Base-by-base conservation (phyloP, 805 yeast genomes). In the Citeromyces matritensis region DNA sequence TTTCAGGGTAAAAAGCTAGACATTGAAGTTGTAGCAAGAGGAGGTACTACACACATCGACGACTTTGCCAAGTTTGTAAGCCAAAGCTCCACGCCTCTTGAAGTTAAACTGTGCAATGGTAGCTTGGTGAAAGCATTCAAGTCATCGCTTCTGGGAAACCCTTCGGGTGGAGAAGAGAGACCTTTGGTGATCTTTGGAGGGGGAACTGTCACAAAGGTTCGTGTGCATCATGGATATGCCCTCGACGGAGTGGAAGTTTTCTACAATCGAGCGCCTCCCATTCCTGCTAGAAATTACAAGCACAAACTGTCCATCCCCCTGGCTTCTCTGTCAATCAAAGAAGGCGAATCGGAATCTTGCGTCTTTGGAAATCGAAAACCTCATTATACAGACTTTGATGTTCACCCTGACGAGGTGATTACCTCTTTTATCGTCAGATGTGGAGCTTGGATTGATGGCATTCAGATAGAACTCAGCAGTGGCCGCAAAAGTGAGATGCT, bases 371-470 rank as follows among this genome's bases (percentile, higher is more conserved):
- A 69, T 15, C 55, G 59, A 34, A 74, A 66, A 5, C 40, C 41
- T 7, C 59, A 68, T 35, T 74, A 61, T 38, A 45, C 73, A 0
- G 85, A 77, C 36, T 65, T 77, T 35, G 48, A 45, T 1, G 42
- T 85, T n/a, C 55, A 57, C 3, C 49, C 48, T 0, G 81, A 73
- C 30, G 95, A 88, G 46, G 36, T 40, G 7, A 56, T 88, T 6
- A 48, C 60, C 3, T 78, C 76, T 15, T 56, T 86, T 33, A 60
- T 65, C 27, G 55, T 84, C 29, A 62, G 94, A 39, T 60, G 72
- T 27, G 97, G 97, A 8, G 73, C 63, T 2, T 91, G 97, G 96
- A 60, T 91, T 4, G 97, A 91, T 58, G 95, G 78, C 2, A 57
- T 83, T 14, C 91, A 81, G 46, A 56, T 91, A 23, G 60, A 73